Evolutionary conservation across 2,329 filamentous ascomycete species (phyloP).

Genomic region (Penicillium polonicum): DNA sequence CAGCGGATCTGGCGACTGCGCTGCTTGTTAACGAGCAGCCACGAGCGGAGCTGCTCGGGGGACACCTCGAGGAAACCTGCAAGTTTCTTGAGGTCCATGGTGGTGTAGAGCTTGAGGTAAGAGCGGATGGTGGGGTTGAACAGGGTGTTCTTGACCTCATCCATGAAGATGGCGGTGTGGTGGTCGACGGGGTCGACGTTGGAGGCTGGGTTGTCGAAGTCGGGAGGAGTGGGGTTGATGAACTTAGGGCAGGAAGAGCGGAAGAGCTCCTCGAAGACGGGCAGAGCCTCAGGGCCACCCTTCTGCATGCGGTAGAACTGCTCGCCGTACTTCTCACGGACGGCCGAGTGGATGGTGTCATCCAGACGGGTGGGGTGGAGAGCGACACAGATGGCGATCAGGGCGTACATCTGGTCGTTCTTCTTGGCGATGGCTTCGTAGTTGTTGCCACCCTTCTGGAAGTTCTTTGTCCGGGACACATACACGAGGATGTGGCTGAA

Average conservation of each 20-base stretch:
- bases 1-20: slow-evolving; percentile 94
- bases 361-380: slow-evolving; percentile 96
- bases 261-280: slow-evolving; percentile 98
- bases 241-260: slow-evolving; percentile 97
- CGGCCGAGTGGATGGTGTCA: slow-evolving; percentile 97
- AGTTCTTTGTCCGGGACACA: slow-evolving; percentile 98
- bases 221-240: slow-evolving; percentile 93
- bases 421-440: slow-evolving; percentile 99
- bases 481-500: slow-evolving; percentile 99
- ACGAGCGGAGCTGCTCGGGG: slow-evolving; percentile 90
- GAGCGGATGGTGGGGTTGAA: slow-evolving; percentile 97
- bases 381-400: slow-evolving; percentile 97
- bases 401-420: slow-evolving; percentile 99
- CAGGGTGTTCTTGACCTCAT: slow-evolving; percentile 99
- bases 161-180: slow-evolving; percentile 97
- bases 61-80: slow-evolving; percentile 95
- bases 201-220: slow-evolving; percentile 94
- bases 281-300: slow-evolving; percentile 90
- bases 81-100: slow-evolving; percentile 98
- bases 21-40: slow-evolving; percentile 97
- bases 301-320: slow-evolving; percentile 96
- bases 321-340: slow-evolving; percentile 98
- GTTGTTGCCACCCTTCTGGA: slow-evolving; percentile 88
- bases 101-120: slow-evolving; percentile 98
- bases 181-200: slow-evolving; percentile 98